phyloP scores from a whole-genome alignment of 1,284 basidiomycete genomes.

The Trichosporon sp. region DNA sequence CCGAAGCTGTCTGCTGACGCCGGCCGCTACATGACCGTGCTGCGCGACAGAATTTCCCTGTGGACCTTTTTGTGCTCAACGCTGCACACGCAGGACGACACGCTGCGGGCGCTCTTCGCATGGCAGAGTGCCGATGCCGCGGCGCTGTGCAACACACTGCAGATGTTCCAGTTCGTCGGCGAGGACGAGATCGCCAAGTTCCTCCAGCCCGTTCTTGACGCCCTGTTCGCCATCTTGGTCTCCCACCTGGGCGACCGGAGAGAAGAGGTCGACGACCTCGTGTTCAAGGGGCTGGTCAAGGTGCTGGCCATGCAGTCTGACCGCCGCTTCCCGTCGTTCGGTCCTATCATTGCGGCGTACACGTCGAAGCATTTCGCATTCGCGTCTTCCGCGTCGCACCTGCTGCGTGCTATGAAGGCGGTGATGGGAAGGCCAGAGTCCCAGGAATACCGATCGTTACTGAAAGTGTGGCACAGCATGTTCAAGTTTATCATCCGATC shows the following conservation, averaged over 20 bases:
- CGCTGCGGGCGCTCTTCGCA: conserved; percentile 73
- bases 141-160: conserved; percentile 66
- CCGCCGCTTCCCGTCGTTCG: conserved; percentile 92
- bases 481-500: conserved; percentile 89
- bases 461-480: conserved; percentile 94
- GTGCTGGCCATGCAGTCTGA: conserved; percentile 88
- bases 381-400: conserved; percentile 69
- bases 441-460: conserved; percentile 73
- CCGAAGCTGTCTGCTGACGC: conserved; percentile 61
- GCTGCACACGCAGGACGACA: conserved; percentile 84
- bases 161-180: conserved; percentile 85
- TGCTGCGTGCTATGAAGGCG: conserved; percentile 79
- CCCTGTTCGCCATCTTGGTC: conserved; percentile 83
- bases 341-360: conserved; percentile 87
- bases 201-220: conserved; percentile 84
- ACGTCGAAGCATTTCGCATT: conserved; percentile 84
- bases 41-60: conserved; percentile 74
- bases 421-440: conserved; percentile 71
- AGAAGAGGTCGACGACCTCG: conserved; percentile 74
- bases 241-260: conserved; percentile 63
- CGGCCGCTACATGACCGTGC: conserved; percentile 61
- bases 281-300: conserved; percentile 86
- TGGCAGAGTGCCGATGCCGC: conserved; percentile 71
- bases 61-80: conserved; percentile 90
- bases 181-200: conserved; percentile 95